These are phyloP conservation scores for Agrostemma githago DNA, from an alignment of 148 eudicot species.

Conservation along the genomic window DNA sequence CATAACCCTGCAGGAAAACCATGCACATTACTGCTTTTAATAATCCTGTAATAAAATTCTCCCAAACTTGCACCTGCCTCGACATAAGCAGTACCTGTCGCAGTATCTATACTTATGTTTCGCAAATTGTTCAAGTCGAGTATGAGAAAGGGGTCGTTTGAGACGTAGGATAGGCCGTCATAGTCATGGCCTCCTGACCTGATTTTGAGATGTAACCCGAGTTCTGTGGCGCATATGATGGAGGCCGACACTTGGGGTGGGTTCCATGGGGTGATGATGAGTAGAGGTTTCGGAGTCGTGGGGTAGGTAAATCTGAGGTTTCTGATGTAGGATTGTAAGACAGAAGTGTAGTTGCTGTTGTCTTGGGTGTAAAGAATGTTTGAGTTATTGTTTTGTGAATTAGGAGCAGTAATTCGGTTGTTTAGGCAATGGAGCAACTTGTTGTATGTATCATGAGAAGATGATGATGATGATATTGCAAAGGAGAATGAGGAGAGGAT, in stretches of 20 bases:
- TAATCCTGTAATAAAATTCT: constrained; percentile 38
- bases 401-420: not conserved
- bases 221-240: not conserved
- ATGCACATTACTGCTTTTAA: constrained; percentile 30
- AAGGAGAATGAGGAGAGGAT: not conserved
- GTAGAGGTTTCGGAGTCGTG: constrained; percentile 3
- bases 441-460: not conserved
- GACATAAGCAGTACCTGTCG: constrained; percentile 36
- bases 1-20: constrained; percentile 55
- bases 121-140: constrained; percentile 35
- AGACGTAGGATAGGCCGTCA: constrained; percentile 27
- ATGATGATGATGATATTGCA: not conserved
- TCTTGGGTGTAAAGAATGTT: not conserved
- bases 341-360: constrained; percentile 3
- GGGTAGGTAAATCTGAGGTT: constrained; percentile 21
- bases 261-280: not conserved
- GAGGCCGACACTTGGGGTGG: not conserved
- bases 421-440: not conserved
- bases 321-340: constrained; percentile 22
- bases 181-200: constrained; percentile 13
- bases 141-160: constrained; percentile 32
- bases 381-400: not conserved
- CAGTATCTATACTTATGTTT: constrained; percentile 23
- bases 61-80: constrained; percentile 49
- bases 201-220: constrained; percentile 5